Base-by-base conservation (phyloP, 768 basidiomycete genomes). In the Pholiota molesta region DNA sequence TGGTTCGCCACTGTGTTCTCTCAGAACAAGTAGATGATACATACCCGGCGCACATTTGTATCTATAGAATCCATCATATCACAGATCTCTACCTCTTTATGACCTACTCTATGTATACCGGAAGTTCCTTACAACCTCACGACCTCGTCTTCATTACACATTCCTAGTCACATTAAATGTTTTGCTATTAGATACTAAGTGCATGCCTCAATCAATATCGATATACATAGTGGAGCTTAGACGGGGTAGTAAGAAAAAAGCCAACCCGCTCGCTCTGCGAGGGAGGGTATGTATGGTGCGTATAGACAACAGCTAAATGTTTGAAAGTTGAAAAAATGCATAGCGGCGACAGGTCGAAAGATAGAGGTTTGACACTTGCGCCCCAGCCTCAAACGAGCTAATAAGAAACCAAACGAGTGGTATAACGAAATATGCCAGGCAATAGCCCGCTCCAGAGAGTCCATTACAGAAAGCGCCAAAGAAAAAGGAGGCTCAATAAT, bases 1-100 rank as follows among this genome's bases (percentile, higher is more conserved):
- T 83, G 81, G 79, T 47, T 82, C 35, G 33, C 47, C 1, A 58
- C 57, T 29, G 31, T 54, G 9, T 54, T 54, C 23, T 40, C 42
- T 2, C 52, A 53, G 37, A 45, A 14, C 31, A 54, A 60, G 52
- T 54, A 45, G 47, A 49, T 14, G 19, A 13, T 23, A 23, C 21
- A 23, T 26, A n/a, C 13, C 23, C 33, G 11, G 21, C 33, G 11
- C 23, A 37, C 42, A 23, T 39, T 28, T 40, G 55, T 39, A 40
- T 40, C 21, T 56, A 28, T 56, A 56, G 55, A 44, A 56, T 49
- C 39, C 40, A 55, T 53, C 55, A n/a, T 35, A 56, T 44, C 40
- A 42, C 53, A 7, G 13, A 42, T 9, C 26, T 35, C 10, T 35
- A 16, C 16, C 39, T 56, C 17, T 44, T 44, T 7, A 42, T 44